A percentile compares a stretch with the other conserved stretches of the same genome.
Conservation (phyloP, 2,329 filamentous ascomycete genomes). For the Talaromyces islandicus region DNA sequence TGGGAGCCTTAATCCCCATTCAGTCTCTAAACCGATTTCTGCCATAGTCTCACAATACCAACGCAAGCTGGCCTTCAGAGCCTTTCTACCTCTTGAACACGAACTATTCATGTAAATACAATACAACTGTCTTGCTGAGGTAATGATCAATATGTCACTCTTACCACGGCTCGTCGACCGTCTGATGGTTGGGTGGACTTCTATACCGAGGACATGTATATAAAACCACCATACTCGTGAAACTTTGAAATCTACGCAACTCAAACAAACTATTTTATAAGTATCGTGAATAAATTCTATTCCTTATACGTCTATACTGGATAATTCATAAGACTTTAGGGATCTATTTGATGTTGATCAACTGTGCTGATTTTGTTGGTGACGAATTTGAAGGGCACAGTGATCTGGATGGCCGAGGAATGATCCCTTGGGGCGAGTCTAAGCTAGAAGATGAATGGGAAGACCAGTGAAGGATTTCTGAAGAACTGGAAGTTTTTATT, state of each 20-base stretch:
- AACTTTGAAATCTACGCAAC: conserved; percentile 1
- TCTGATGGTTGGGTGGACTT: conserved; percentile 6
- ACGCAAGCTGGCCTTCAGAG: not conserved
- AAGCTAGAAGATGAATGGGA: conserved; percentile 24
- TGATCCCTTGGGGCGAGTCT: conserved; percentile 24
- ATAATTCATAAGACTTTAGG: conserved; percentile 9
- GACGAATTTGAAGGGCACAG: conserved; percentile 2
- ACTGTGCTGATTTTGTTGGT: conserved; percentile 15
- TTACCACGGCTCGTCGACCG: conserved; percentile 3
- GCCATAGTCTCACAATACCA: not conserved
- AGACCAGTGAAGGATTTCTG: conserved; percentile 18
- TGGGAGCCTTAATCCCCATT: not conserved
- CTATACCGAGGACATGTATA: conserved; percentile 5
- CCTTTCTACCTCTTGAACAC: not conserved
- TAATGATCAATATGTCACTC: conserved; percentile 6
- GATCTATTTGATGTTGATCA: conserved; percentile 12
- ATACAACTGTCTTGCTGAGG: conserved; percentile 5
- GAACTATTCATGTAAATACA: conserved; percentile 4
- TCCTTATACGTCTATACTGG: conserved; percentile 1
- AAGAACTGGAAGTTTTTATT: conserved; percentile 24
- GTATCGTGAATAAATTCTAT: conserved; percentile 9
- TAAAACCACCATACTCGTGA: not conserved
- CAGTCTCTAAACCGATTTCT: not conserved
- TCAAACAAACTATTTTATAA: conserved; percentile 4
- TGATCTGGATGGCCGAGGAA: conserved; percentile 5